phyloP scores from a whole-genome alignment of 2,329 filamentous ascomycete species.

The Aspergillus sp. region DNA sequence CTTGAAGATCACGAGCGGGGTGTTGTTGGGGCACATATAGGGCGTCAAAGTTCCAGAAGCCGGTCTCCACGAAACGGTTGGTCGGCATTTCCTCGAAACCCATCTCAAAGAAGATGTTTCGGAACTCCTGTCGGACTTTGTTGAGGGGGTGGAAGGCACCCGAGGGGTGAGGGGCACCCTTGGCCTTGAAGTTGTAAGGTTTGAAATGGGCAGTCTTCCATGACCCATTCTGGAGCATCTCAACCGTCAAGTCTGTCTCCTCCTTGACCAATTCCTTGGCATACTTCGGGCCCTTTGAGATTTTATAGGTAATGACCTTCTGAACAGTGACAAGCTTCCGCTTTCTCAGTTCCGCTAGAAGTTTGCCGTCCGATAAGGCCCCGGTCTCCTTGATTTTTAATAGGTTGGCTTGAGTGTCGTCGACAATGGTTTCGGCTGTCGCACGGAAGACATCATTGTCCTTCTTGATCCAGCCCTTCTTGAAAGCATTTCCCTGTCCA shows the following conservation, averaged over 20 bases:
- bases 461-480: conserved; percentile 67
- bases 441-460: conserved; percentile 57
- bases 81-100: conserved; percentile 99
- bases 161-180: conserved; percentile 52
- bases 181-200: conserved; percentile 74
- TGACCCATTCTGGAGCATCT: conserved; percentile 81
- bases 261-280: conserved; percentile 86
- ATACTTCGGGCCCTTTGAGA: conserved; percentile 84
- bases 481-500: conserved; percentile 94
- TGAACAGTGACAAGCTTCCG: conserved; percentile 82
- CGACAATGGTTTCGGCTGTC: conserved; percentile 69
- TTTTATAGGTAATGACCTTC: conserved; percentile 82
- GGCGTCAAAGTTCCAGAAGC: conserved; percentile 98
- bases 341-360: conserved; percentile 81
- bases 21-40: conserved; percentile 98
- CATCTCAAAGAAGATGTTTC: conserved; percentile 99
- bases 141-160: conserved; percentile 65
- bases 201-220: conserved; percentile 95
- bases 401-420: conserved; percentile 75
- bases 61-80: conserved; percentile 87
- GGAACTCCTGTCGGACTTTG: conserved; percentile 94
- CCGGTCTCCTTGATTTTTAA: conserved; percentile 69
- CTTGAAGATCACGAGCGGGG: conserved; percentile 93
- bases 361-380: conserved; percentile 70
- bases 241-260: conserved; percentile 90